Evolutionary conservation across 2,329 filamentous ascomycete species (phyloP).

Genomic region (Xylariaceae sp.): DNA sequence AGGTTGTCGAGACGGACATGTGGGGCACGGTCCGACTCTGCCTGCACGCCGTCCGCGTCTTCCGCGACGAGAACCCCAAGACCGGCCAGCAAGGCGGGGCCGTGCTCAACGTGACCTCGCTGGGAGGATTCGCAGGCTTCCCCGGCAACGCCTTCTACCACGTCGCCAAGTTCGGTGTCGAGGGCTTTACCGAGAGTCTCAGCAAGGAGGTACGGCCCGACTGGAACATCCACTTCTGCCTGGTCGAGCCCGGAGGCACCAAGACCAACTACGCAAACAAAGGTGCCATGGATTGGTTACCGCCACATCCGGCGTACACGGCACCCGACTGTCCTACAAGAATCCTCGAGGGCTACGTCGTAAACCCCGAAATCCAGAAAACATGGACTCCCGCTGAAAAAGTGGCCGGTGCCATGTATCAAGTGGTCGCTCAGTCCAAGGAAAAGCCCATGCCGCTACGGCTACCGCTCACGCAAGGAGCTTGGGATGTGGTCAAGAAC

Average conservation of each 20-base stretch:
- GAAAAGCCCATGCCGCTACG: constrained; percentile 22
- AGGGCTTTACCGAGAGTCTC: constrained; percentile 31
- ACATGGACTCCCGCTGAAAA: constrained; percentile 25
- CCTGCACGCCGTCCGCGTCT: constrained; percentile 37
- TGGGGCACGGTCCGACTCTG: constrained; percentile 40
- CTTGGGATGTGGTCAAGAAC: constrained; percentile 25
- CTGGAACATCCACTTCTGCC: constrained; percentile 36
- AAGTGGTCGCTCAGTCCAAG: constrained; percentile 22
- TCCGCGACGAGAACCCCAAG: constrained; percentile 40
- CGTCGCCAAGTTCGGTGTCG: constrained; percentile 33
- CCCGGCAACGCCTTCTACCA: constrained; percentile 34
- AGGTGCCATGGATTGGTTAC: constrained; percentile 17
- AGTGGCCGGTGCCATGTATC: constrained; percentile 29
- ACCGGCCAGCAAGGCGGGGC: constrained; percentile 31
- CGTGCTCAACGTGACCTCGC: constrained; percentile 31
- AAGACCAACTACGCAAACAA: constrained; percentile 26
- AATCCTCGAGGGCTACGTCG: constrained; percentile 20
- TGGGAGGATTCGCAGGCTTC: constrained; percentile 31
- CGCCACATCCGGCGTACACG: constrained; percentile 25
- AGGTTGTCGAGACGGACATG: constrained; percentile 40
- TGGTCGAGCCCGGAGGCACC: constrained; percentile 32
- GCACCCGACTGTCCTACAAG: constrained; percentile 24
- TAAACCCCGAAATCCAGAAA: constrained; percentile 13
- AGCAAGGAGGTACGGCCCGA: constrained; percentile 29
- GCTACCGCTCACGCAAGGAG: constrained; percentile 24